Percentiles rank a stretch among this genome's conserved stretches.
Evolutionary conservation across 2,329 filamentous ascomycete genomes (phyloP).

Genomic region (Arthrobotrys megalospora): DNA sequence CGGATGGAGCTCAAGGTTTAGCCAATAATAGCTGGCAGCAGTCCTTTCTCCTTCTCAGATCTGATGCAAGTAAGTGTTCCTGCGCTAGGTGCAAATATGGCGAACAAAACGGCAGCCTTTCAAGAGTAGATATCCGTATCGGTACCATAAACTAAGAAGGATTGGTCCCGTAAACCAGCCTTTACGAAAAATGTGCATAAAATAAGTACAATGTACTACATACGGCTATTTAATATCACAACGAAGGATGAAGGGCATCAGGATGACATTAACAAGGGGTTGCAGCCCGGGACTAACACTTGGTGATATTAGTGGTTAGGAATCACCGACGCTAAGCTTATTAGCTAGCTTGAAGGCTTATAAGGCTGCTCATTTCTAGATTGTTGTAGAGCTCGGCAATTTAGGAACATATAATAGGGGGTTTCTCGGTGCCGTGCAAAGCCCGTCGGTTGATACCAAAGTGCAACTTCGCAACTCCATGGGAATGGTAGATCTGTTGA

Average conservation of each 20-base stretch:
- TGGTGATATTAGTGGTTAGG: constrained; percentile 19
- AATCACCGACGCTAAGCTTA: too few relatives aligned
- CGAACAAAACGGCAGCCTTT: constrained; percentile 34
- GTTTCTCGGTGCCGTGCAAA: too few relatives aligned
- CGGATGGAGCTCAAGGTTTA: constrained; percentile 49
- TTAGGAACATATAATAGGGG: too few relatives aligned
- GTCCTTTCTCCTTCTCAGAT: constrained; percentile 43
- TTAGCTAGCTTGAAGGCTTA: too few relatives aligned
- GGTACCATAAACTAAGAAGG: constrained; percentile 12
- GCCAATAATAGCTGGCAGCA: constrained; percentile 35
- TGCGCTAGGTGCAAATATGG: constrained; percentile 23
- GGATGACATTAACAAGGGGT: constrained; percentile 1
- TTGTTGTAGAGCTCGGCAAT: too few relatives aligned
- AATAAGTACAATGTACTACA: constrained; percentile 5
- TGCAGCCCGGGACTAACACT: constrained; percentile 27
- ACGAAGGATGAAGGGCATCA: constrained; percentile 13
- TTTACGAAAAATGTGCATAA: neutral
- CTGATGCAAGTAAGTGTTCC: constrained; percentile 41
- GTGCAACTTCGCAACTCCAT: too few relatives aligned
- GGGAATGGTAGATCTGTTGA: too few relatives aligned
- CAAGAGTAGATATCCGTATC: constrained; percentile 13
- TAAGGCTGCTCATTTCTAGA: too few relatives aligned
- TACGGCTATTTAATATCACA: constrained; percentile 49
- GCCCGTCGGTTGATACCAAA: too few relatives aligned
- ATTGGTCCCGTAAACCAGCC: constrained; percentile 32